Evolutionary conservation across 2,329 filamentous ascomycete species (phyloP).

Genomic region (Botrytis squamosa): DNA sequence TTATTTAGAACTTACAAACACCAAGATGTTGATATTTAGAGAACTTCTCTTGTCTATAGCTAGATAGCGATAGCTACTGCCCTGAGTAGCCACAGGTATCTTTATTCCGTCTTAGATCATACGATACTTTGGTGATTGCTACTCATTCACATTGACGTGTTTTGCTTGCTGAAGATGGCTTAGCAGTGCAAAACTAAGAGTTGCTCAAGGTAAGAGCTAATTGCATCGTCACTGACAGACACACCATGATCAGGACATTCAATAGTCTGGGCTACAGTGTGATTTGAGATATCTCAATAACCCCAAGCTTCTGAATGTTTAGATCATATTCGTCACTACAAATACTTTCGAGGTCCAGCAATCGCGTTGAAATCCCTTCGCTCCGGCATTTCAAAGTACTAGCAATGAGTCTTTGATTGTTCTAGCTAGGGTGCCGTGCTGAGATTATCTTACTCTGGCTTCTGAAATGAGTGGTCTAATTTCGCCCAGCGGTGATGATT

Average conservation of each 20-base stretch:
- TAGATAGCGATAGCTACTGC: background rate
- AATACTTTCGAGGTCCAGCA: background rate
- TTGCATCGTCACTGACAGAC: no score
- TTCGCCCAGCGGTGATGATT: no score
- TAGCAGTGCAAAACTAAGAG: background rate
- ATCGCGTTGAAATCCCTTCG: background rate
- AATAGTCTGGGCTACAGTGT: background rate
- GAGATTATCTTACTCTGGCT: no score
- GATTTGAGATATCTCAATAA: background rate
- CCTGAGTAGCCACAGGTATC: background rate
- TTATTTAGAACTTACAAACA: no score
- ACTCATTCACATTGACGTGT: background rate
- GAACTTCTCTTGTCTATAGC: no score
- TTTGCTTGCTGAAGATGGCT: background rate
- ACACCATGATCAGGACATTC: background rate
- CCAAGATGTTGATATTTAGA: no score
- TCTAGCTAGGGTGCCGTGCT: background rate
- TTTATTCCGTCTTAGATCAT: rapidly evolving
- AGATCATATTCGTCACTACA: background rate
- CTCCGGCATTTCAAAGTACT: rapidly evolving
- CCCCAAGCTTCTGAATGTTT: background rate
- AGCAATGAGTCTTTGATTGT: background rate
- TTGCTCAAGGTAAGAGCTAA: background rate
- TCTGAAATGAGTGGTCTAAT: no score
- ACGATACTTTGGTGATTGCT: background rate